A percentile compares a stretch with the other conserved stretches of the same genome.
Conservation (phyloP, 2,329 filamentous ascomycete species). For the Colletotrichum musicola region DNA sequence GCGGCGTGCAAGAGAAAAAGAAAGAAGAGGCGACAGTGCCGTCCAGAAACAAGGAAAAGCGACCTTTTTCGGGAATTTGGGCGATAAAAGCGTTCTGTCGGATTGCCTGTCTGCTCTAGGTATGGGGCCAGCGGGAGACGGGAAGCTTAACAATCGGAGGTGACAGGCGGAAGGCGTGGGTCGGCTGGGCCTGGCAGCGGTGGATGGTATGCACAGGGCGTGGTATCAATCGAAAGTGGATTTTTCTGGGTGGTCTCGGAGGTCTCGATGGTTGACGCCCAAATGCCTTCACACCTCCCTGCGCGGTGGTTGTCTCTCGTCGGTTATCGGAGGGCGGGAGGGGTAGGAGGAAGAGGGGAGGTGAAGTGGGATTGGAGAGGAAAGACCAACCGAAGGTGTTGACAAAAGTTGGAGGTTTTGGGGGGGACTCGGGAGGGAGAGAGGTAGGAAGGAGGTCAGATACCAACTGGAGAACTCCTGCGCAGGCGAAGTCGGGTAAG, state of each 20-base stretch:
- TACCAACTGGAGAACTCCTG: constrained; percentile 3
- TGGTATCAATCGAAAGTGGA: constrained; percentile 34
- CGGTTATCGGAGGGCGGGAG: constrained; percentile 13
- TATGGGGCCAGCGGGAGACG: constrained; percentile 37
- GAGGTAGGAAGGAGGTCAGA: constrained; percentile 26
- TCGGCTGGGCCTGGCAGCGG: constrained; percentile 30
- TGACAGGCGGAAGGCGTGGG: constrained; percentile 38
- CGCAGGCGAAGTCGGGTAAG: constrained; percentile 2
- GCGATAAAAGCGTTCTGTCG: not conserved
- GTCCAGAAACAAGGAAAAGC: not conserved
- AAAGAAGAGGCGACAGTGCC: not conserved
- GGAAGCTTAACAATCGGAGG: constrained; percentile 40
- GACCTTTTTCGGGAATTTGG: constrained; percentile 1
- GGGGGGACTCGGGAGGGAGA: constrained; percentile 6
- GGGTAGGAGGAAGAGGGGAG: not conserved
- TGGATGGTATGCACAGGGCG: constrained; percentile 36
- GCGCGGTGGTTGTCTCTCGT: constrained; percentile 21
- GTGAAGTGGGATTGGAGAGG: constrained; percentile 31
- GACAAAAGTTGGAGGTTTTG: constrained; percentile 31
- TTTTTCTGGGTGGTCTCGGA: constrained; percentile 25
- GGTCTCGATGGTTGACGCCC: constrained; percentile 35
- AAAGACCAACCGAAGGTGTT: constrained; percentile 23
- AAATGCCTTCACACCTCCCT: constrained; percentile 35
- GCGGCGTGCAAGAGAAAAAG: not conserved
- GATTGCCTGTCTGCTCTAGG: constrained; percentile 10